Percentiles rank a stretch among this genome's conserved stretches.
These are phyloP conservation scores for Lipomyces chichibuensis DNA, from an alignment of 805 yeast species.

Conservation along the genomic window DNA sequence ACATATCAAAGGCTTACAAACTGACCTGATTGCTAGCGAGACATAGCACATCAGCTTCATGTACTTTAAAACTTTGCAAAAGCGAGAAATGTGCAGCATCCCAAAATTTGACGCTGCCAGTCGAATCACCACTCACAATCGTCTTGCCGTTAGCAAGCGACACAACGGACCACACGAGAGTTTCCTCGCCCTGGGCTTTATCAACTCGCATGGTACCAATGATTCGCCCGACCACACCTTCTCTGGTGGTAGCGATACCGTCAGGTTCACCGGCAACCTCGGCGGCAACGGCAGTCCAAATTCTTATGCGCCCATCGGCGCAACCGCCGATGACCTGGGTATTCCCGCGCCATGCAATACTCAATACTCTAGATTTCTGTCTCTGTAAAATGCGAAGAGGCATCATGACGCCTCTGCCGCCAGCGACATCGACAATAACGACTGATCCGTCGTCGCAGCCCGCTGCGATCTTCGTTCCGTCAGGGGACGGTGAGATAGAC, in stretches of 20 bases:
- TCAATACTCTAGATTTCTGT: constrained; percentile 72
- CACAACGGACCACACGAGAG: constrained; percentile 85
- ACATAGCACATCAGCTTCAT: constrained; percentile 88
- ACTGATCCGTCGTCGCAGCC: constrained; percentile 97
- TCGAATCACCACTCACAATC: constrained; percentile 94
- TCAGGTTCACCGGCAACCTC: constrained; percentile 33
- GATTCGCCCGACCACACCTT: constrained; percentile 59
- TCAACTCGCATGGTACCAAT: constrained; percentile 88
- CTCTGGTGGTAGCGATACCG: constrained; percentile 15
- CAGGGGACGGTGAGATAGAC: constrained; percentile 72
- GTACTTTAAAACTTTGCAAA: constrained; percentile 77
- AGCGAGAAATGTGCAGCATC: constrained; percentile 75
- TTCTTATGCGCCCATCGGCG: constrained; percentile 87
- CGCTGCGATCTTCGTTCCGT: constrained; percentile 69
- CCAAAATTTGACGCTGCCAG: constrained; percentile 94
- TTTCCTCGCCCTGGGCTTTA: constrained; percentile 79
- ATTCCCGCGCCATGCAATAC: constrained; percentile 73
- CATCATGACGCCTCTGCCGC: constrained; percentile 82
- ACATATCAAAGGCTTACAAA: not conserved
- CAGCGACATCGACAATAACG: constrained; percentile 78
- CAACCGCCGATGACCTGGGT: constrained; percentile 85
- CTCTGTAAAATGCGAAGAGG: constrained; percentile 76
- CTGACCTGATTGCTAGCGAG: constrained; percentile 57
- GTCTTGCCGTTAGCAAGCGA: constrained; percentile 67
- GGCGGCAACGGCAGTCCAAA: constrained; percentile 62